Conservation (phyloP, 2,329 filamentous ascomycete species). For the Thelonectria olida region DNA sequence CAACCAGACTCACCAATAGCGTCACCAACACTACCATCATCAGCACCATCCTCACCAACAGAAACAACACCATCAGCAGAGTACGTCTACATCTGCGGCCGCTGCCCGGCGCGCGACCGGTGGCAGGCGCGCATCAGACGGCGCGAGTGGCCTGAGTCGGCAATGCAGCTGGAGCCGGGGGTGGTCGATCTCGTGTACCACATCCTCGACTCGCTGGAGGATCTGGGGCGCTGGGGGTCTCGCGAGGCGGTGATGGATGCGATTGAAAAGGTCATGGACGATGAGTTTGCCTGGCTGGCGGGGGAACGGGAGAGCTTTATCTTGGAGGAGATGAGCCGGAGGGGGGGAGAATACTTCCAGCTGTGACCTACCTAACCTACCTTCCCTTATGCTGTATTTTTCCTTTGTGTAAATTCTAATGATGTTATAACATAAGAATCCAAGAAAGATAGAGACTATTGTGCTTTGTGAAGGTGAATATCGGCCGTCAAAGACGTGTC, state of each 20-base stretch:
- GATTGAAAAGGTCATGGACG: conserved; percentile 13
- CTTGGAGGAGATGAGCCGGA: not conserved
- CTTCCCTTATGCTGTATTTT: no score
- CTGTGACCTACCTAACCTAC: no score
- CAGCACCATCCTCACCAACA: not conserved
- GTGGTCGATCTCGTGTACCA: conserved; percentile 31
- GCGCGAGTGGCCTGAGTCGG: conserved; percentile 16
- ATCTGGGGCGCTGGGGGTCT: rapidly evolving
- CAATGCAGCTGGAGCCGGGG: conserved; percentile 17
- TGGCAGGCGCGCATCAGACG: conserved; percentile 9
- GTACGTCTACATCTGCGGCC: conserved; percentile 9
- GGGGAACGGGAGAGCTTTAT: conserved; percentile 1
- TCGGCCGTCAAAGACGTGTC: not conserved
- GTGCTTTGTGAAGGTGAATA: not conserved
- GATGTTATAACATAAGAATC: no score
- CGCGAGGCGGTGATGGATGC: not conserved
- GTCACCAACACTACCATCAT: no score
- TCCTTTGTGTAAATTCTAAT: no score
- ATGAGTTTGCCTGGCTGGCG: conserved; percentile 19
- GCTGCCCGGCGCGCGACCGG: conserved; percentile 18
- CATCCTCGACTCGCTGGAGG: conserved; percentile 17
- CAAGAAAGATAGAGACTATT: no score
- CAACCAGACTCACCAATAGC: no score
- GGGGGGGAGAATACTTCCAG: not conserved
- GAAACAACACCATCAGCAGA: not conserved